Percentiles rank a stretch among this genome's conserved stretches.
phyloP scores from a whole-genome alignment of 2,329 filamentous ascomycete genomes.

The Arachnopeziza araneosa region DNA sequence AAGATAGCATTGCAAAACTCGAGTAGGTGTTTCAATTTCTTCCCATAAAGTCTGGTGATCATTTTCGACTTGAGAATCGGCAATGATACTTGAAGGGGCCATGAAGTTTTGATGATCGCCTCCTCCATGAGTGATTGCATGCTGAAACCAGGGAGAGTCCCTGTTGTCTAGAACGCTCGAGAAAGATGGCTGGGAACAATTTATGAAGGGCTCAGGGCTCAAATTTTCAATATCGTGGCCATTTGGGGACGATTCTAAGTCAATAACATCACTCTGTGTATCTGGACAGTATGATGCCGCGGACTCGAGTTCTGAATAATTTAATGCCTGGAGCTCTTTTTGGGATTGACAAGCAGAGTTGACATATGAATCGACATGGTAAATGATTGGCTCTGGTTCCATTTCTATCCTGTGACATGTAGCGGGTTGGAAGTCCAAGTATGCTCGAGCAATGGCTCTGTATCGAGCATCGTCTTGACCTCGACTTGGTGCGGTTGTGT shows the following conservation, averaged over 20 bases:
- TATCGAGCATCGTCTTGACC: conserved; percentile 29
- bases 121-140: background rate
- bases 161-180: conserved; percentile 24
- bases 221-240: background rate
- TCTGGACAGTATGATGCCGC: conserved; percentile 21
- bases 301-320: conserved; percentile 17
- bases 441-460: conserved; percentile 28
- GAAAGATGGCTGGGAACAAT: conserved; percentile 26
- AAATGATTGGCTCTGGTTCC: conserved; percentile 27
- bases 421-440: conserved; percentile 25
- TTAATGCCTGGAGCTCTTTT: conserved; percentile 13
- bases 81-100: conserved; percentile 45
- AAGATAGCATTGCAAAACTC: conserved; percentile 45
- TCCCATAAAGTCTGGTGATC: conserved; percentile 29
- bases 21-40: conserved; percentile 40
- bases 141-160: conserved; percentile 24
- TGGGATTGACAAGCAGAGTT: conserved; percentile 34
- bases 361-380: conserved; percentile 35
- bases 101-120: conserved; percentile 27
- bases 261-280: conserved; percentile 3
- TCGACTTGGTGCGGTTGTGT: conserved; percentile 28
- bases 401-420: conserved; percentile 9
- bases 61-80: conserved; percentile 47
- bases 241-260: background rate
- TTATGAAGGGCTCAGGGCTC: background rate